These are phyloP conservation scores for Cladorrhinum sp. DNA, from an alignment of 2,329 filamentous ascomycete genomes.

Conservation along the genomic window DNA sequence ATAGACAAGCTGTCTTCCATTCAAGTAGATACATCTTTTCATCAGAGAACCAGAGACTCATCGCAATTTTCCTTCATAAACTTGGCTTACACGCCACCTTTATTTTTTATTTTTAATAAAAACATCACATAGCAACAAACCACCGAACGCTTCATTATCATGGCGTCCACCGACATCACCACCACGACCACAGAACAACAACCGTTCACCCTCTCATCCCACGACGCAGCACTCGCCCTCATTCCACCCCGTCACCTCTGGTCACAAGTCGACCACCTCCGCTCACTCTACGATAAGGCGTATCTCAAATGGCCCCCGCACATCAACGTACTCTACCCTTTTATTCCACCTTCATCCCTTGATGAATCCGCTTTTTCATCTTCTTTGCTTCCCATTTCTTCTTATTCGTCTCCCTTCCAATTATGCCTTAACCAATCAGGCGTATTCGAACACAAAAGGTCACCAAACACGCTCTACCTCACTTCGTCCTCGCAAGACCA, in stretches of 20 bases:
- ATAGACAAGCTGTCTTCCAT: background rate
- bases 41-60: background rate
- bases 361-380: conserved; percentile 37
- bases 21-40: background rate
- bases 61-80: too few species aligned
- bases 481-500: background rate
- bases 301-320: conserved; percentile 64
- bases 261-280: conserved; percentile 50
- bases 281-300: conserved; percentile 61
- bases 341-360: conserved; percentile 50
- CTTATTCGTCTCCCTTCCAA: background rate
- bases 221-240: conserved; percentile 60
- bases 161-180: conserved; percentile 18
- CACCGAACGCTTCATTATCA: conserved; percentile 9
- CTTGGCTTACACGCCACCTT: background rate
- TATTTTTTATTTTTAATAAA: background rate
- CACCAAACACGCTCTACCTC: conserved; percentile 50
- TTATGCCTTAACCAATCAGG: background rate
- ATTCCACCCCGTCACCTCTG: conserved; percentile 51
- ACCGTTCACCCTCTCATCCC: conserved; percentile 35
- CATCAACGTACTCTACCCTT: conserved; percentile 65
- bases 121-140: background rate
- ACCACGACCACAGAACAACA: background rate
- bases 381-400: background rate
- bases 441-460: background rate